These are phyloP conservation scores for Lycium ferocissimum DNA, from an alignment of 257 asterid genomes.

Conservation along the genomic window DNA sequence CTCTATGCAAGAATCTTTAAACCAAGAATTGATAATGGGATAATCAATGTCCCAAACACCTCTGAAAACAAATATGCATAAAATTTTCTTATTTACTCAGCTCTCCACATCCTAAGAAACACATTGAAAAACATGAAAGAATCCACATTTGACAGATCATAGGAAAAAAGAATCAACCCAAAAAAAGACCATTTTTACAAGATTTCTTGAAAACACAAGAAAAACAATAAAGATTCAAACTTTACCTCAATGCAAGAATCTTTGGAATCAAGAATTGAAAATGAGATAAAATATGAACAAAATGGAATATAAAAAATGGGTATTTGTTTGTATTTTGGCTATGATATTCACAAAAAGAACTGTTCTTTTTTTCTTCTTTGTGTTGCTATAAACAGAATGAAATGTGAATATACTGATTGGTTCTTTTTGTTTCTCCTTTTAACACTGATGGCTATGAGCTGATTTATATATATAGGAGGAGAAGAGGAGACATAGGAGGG, in stretches of 20 bases:
- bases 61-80: neutral
- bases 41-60: neutral
- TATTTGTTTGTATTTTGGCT: neutral
- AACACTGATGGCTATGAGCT: neutral
- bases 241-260: constrained; percentile 41
- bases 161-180: neutral
- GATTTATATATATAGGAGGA: constrained; percentile 12
- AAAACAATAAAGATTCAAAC: neutral
- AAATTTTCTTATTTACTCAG: neutral
- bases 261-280: constrained; percentile 24
- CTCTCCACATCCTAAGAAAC: neutral
- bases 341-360: neutral
- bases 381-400: constrained; percentile 18
- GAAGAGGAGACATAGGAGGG: constrained; percentile 17
- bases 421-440: neutral
- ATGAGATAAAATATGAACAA: neutral
- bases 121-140: neutral
- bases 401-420: constrained; percentile 19
- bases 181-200: neutral
- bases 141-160: constrained; percentile 1
- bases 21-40: neutral
- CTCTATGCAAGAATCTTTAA: constrained; percentile 32
- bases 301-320: neutral
- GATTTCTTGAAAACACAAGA: neutral
- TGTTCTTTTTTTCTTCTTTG: neutral